Percentiles rank a stretch among this genome's conserved stretches.
These are phyloP conservation scores for Rubroboletus pulcherrimus DNA, from an alignment of 768 basidiomycete species.

Conservation along the genomic window DNA sequence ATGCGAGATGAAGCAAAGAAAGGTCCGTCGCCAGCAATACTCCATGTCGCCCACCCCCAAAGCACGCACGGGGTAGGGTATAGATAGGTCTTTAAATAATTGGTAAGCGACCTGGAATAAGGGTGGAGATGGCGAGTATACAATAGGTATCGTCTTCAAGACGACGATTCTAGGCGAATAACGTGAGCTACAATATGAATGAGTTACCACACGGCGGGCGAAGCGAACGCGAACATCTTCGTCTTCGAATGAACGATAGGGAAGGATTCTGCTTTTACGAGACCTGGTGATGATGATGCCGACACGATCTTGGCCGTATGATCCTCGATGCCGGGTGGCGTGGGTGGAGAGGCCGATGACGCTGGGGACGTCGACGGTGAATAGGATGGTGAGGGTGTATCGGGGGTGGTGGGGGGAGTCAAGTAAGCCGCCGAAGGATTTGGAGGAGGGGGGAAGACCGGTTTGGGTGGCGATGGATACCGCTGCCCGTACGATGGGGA, in stretches of 20 bases:
- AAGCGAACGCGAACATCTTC: constrained; percentile 64
- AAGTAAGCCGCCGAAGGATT: constrained; percentile 18
- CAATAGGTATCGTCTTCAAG: constrained; percentile 29
- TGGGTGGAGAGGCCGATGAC: constrained; percentile 59
- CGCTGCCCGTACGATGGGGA: constrained; percentile 29
- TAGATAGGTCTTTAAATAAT: constrained; percentile 35
- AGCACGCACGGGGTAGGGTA: constrained; percentile 21
- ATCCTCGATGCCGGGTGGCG: constrained; percentile 52
- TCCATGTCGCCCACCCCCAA: constrained; percentile 27
- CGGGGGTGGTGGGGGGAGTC: constrained; percentile 39
- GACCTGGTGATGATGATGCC: constrained; percentile 36
- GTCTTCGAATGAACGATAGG: constrained; percentile 39
- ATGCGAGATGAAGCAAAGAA: constrained; percentile 30
- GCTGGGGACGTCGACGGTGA: constrained; percentile 54
- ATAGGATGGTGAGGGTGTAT: constrained; percentile 53
- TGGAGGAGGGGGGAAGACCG: constrained; percentile 14
- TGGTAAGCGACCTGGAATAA: constrained; percentile 9
- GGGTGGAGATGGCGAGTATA: constrained; percentile 17
- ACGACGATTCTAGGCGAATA: constrained; percentile 25
- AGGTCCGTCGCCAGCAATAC: constrained; percentile 15
- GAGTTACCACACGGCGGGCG: constrained; percentile 57
- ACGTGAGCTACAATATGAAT: constrained; percentile 18
- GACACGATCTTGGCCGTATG: constrained; percentile 45
- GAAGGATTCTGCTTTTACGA: constrained; percentile 20
- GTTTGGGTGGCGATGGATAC: constrained; percentile 33